Evolutionary conservation across 2,329 filamentous ascomycete genomes (phyloP).

Genomic region (Monilinia polystroma): DNA sequence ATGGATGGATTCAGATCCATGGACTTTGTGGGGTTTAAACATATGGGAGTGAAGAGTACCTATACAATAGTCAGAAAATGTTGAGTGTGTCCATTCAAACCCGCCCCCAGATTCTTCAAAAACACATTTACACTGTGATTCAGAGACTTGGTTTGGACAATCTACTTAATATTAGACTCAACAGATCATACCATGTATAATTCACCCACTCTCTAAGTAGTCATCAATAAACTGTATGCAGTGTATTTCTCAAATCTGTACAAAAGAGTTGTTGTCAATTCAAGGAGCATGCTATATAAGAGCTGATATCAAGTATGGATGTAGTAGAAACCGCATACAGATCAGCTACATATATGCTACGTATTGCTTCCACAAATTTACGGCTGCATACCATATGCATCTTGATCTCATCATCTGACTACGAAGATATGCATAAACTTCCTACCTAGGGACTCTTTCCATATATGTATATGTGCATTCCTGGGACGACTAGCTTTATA

Average conservation of each 20-base stretch:
- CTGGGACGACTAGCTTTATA: background rate
- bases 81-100: background rate
- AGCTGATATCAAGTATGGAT: background rate
- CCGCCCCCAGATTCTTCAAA: background rate
- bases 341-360: background rate
- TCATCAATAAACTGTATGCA: background rate
- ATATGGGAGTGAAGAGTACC: background rate
- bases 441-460: background rate
- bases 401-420: slow-evolving; percentile 17
- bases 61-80: too few relatives aligned
- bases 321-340: background rate
- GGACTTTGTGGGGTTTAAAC: slow-evolving; percentile 8
- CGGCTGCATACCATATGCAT: background rate
- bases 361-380: background rate
- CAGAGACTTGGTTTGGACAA: background rate
- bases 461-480: background rate
- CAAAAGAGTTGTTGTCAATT: background rate
- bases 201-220: background rate
- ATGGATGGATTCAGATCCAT: background rate
- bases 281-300: background rate
- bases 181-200: background rate
- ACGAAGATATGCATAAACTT: background rate
- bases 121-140: too few relatives aligned
- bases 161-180: background rate
- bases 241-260: background rate